Base-by-base conservation (phyloP, 2,329 filamentous ascomycete genomes). In the Fusarium incarnatum region DNA sequence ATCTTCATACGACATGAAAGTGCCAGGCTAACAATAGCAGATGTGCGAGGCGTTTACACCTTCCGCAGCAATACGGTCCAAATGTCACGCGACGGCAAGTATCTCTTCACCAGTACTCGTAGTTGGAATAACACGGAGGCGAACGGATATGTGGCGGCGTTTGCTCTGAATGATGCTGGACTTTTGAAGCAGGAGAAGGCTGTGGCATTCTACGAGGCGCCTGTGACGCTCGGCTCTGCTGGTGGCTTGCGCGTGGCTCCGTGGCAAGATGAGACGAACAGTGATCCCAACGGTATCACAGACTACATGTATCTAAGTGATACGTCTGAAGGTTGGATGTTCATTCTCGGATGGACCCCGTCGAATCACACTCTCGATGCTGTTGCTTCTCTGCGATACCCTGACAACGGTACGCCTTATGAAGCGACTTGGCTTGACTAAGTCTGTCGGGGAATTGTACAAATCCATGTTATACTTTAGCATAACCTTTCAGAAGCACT, bases 61-160 rank as follows among this genome's bases (percentile, higher is more conserved):
- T 58, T 58, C 28, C 48, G 56, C 22, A 58, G 56, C 15, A 58
- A 58, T n/a, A 58, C 56, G 5, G 56, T 58, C 8, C 56, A 58
- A 9, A 55, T 55, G 56, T 58, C 56, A 10, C 48, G 48, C 4
- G 56, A 58, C 6, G 56, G 56, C 27, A 58, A 37, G 15, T 45
- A 58, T 27, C 15, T 58, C 0, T 58, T 58, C n/a, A 58, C 56
- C 5, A 58, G 56, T 5, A 58, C 56, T 7, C 56, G 56, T 4
- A 58, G 56, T 22, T 58, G 56, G 56, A 58, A 58, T 11, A 55
- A 58, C 22, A 55, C 56, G 6, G 48, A 58, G 15, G 56, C 37
- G 15, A 58, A 58, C 30, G 56, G 56, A 18, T 58, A 58, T 12
- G 56, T 58, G 3, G 56, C 56, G 3, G 37, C 37, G 5, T 58